phyloP scores from a whole-genome alignment of 768 basidiomycete genomes.

The Tylopilus vinaceipallidus region DNA sequence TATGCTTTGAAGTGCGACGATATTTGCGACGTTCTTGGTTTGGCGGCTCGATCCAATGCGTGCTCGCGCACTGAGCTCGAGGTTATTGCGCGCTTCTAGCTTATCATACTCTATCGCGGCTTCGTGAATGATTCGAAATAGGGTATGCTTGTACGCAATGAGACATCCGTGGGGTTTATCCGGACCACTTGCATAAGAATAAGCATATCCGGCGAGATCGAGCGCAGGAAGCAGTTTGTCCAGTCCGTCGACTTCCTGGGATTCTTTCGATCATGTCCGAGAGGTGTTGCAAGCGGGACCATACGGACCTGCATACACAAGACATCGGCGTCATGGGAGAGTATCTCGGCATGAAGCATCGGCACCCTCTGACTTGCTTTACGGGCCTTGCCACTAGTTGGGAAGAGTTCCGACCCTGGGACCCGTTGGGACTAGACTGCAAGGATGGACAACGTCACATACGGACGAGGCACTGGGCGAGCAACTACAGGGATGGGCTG shows the following conservation, averaged over 20 bases:
- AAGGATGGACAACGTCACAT: conserved; percentile 33
- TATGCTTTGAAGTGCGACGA: conserved; percentile 61
- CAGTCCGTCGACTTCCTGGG: conserved; percentile 84
- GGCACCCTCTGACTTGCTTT: conserved; percentile 70
- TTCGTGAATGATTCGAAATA: conserved; percentile 47
- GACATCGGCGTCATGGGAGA: conserved; percentile 71
- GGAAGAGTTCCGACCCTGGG: conserved; percentile 77
- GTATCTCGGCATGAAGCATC: conserved; percentile 77
- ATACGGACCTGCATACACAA: conserved; percentile 77
- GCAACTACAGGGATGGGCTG: conserved; percentile 44
- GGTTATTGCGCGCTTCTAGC: conserved; percentile 46
- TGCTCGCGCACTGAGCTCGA: conserved; percentile 27
- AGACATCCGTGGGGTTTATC: conserved; percentile 85
- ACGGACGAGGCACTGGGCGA: conserved; percentile 82
- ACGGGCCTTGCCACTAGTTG: conserved; percentile 74
- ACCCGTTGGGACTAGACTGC: background rate
- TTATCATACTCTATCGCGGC: conserved; percentile 68
- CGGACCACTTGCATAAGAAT: conserved; percentile 66
- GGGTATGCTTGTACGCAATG: conserved; percentile 61
- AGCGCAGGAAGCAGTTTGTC: conserved; percentile 70
- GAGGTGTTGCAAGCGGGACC: background rate
- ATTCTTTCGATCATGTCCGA: background rate
- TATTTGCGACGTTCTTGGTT: conserved; percentile 78
- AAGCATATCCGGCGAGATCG: conserved; percentile 58
- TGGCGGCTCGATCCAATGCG: conserved; percentile 58